Evolutionary conservation across 179 eudicot genomes (phyloP), one percentile per base, ranked within the genome.

Genomic region (Beta macrorhiza): DNA sequence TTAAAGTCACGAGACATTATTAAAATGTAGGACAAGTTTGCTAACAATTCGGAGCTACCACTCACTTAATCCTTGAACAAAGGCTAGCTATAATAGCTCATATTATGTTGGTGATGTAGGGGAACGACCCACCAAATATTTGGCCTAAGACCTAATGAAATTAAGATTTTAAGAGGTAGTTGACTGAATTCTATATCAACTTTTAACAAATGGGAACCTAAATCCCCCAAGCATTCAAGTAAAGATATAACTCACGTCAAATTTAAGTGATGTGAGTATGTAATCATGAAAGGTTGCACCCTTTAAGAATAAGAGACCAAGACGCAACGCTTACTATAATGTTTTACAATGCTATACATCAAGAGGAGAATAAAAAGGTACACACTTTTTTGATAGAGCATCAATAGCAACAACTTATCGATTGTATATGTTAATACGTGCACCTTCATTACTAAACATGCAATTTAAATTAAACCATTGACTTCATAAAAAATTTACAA

Each of bases 71-170:
- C 59, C 32, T 25, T 74, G 6, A 74, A 53, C 32, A 74, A 73
- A 53, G 76, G 45, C 45, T 69, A 20, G 55, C 49, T 49, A 19
- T 8, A 15, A 32, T 74, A 25, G 12, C 63, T 74, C 16, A 56
- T 74, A 72, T 56, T 47, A 47, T 51, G 37, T 51, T 49, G 6
- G 57, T 12, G 15, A 71, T 51, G 75, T 49, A 20, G 15, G 37
- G 58, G 37, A 71, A 51, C 2, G 2, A 32, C 37, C 14, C 14
- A 52, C 76, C 13, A 12, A 52, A 12, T 51, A 72, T n/a, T 25
- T 52, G 76, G 61, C 76, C 76, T 52, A 12, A 51, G 15, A 52
- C 76, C 61, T 72, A 72, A 72, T 72, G 58, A 51, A 42, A 72
- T n/a, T 72, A 3, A 51, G 7, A 22, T 49, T 68, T 32, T 42